Percentiles rank a stretch among this genome's conserved stretches.
These are phyloP conservation scores for Chenopodium berlandieri DNA, from an alignment of 148 eudicot genomes.

Conservation along the genomic window DNA sequence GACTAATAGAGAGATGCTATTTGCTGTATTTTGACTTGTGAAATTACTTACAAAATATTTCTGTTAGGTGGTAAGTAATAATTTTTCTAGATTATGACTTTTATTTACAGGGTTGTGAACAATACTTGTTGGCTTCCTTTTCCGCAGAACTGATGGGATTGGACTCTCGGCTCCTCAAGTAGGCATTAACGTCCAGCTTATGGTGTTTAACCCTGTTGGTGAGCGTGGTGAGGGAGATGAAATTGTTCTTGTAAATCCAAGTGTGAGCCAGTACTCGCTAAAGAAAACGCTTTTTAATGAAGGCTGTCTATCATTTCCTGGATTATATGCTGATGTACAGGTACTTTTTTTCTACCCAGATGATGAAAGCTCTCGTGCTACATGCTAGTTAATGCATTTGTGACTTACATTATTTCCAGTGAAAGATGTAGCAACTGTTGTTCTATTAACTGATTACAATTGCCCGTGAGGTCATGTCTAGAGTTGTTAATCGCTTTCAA, in stretches of 20 bases:
- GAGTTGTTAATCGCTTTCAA: too few species aligned
- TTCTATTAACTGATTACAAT: too few species aligned
- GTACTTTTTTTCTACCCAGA: conserved; percentile 32
- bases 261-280: conserved; percentile 64
- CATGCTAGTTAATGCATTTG: conserved; percentile 1
- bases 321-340: conserved; percentile 77
- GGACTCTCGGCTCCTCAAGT: conserved; percentile 99
- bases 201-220: conserved; percentile 94
- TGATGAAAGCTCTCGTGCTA: not conserved
- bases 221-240: conserved; percentile 94
- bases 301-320: conserved; percentile 95
- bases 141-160: conserved; percentile 97
- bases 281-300: conserved; percentile 61
- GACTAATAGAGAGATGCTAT: not conserved
- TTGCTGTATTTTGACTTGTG: not conserved
- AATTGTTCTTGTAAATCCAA: conserved; percentile 91
- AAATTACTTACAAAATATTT: not conserved
- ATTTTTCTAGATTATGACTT: conserved; percentile 15
- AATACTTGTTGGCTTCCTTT: conserved; percentile 45
- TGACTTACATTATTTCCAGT: not conserved
- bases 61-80: not conserved
- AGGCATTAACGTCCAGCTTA: conserved; percentile 89
- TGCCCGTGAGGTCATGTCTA: too few species aligned
- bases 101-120: conserved; percentile 41
- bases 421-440: not conserved